Base-by-base conservation (phyloP, 495 filamentous ascomycete species). In the Penicillium malachiteum region DNA sequence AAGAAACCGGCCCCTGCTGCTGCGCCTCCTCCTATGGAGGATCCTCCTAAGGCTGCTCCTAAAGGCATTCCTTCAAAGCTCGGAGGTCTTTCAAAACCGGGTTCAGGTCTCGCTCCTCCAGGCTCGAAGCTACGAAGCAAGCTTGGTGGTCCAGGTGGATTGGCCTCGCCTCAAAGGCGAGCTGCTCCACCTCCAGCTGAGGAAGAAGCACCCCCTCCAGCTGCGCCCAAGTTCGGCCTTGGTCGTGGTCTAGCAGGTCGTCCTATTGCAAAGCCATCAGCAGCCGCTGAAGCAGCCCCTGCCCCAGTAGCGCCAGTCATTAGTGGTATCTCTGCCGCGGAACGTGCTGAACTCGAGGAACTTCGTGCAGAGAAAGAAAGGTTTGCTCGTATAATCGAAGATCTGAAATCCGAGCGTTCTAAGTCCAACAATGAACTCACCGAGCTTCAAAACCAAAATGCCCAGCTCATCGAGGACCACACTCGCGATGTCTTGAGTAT, bases 391-490 rank as follows among this genome's bases (percentile, higher is more conserved):
- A 80, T 84, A 48, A 78, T 83, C 38, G 89, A 94, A 42, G 92
- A 97, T 14, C 73, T 91, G 48, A 85, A 88, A 14, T 77, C 85
- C 26, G 90, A 95, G 40, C 85, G 88, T 41, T 79, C 84, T 14
- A 89, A 83, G 56, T 76, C 93, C 9, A 81, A 79, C 40, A 91
- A 88, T 0, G 88, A 93, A 57, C 83, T 97, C 44, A 86, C 88
- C 49, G 92, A 97, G 66, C 78, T 97, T 2, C 91, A 93, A 69
- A 92, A 96, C 59, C 88, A 96, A 64, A 97, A 99, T 61, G 94
- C 95, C 13, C 88, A 96, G 59, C 79, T 97, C 13, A 97, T 97
- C 48, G 95, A 99, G 73, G 94, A 97, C 61, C 93, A 97, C 64
- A 99, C 95, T 2, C 78, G 93, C 48, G 94, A 97, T 66, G 90